Base-by-base conservation (phyloP, 2,329 filamentous ascomycete genomes). In the Xylariaceae sp. region DNA sequence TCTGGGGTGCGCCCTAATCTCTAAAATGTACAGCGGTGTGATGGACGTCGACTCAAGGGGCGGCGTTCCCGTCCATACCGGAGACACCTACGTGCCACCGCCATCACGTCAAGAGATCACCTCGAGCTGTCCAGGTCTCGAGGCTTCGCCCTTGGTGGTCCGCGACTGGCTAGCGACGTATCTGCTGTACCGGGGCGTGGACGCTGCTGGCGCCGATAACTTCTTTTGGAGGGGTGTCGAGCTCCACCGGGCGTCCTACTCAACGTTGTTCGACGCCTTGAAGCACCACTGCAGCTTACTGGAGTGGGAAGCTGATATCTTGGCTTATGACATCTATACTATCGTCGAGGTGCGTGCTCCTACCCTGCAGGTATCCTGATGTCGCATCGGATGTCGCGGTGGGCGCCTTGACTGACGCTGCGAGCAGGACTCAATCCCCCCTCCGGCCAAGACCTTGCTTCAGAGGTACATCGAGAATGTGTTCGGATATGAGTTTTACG, bases 211-310 rank as follows among this genome's bases (percentile, higher is more conserved):
- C 9, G 31, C 44, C 3, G 24, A 37, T 1, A 36, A 33, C 3
- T 48, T 48, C 39, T 36, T 52, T 35, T 43, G 39, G 48, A 37
- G 44, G 1, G 50, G 46, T 12, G 8, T 26, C 4, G 48, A 54
- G 19, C 26, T 51, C 30, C 43, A 51, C 16, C 32, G 22, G 16
- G 38, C 38, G 9, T 38, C 29, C 9, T 32, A 33, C 15, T 3
- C 3, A 12, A 34, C 19, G 13, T 29, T 54, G 2, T 15, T 42
- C 9, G 42, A 42, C 3, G 43, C 48, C 11, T 46, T 55, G 26
- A 39, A 40, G 40, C 38, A 29, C 7, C 24, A 47, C 19, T 53
- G 47, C 19, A 35, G 29, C n/a, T 16, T 41, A 37, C 33, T 39
- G 4, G 38, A 42, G 7, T 50, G 47, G 44, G 50, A 53, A 34